Conservation (phyloP, 2,329 filamentous ascomycete genomes). For the Nannizzia gypsea region DNA sequence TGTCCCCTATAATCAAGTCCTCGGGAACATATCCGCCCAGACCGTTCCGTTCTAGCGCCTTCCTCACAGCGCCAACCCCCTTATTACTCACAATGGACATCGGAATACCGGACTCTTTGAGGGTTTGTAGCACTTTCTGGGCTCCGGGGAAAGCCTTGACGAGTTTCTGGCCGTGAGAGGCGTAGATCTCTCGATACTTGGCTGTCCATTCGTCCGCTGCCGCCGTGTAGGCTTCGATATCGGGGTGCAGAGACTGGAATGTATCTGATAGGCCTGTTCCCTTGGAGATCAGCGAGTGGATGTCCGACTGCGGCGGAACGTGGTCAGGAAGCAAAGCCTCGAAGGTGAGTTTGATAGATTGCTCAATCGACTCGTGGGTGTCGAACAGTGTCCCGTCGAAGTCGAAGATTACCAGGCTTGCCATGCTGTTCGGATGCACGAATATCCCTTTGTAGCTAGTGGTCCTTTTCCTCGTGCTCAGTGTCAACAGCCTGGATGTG, state of each 20-base stretch:
- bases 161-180: slow-evolving; percentile 7
- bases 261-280: slow-evolving; percentile 10
- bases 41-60: slow-evolving; percentile 6
- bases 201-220: slow-evolving; percentile 6
- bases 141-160: slow-evolving; percentile 10
- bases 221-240: neutral
- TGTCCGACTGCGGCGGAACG: slow-evolving; percentile 8
- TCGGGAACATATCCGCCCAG: slow-evolving; percentile 6
- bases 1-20: slow-evolving; percentile 9
- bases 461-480: neutral
- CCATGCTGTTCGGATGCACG: slow-evolving; percentile 7
- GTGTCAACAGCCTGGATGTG: neutral
- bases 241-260: slow-evolving; percentile 7
- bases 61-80: slow-evolving; percentile 9
- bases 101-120: slow-evolving; percentile 1
- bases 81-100: slow-evolving; percentile 11
- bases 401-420: slow-evolving; percentile 9
- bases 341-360: slow-evolving; percentile 11
- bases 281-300: slow-evolving; percentile 9
- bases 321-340: slow-evolving; percentile 6
- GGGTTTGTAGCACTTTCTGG: neutral
- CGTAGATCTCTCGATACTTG: slow-evolving; percentile 10
- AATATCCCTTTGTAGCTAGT: neutral
- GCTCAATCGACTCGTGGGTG: slow-evolving; percentile 10
- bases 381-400: slow-evolving; percentile 12